Base-by-base conservation (phyloP, 1,284 basidiomycete genomes). In the Spongispora temasekensis region DNA sequence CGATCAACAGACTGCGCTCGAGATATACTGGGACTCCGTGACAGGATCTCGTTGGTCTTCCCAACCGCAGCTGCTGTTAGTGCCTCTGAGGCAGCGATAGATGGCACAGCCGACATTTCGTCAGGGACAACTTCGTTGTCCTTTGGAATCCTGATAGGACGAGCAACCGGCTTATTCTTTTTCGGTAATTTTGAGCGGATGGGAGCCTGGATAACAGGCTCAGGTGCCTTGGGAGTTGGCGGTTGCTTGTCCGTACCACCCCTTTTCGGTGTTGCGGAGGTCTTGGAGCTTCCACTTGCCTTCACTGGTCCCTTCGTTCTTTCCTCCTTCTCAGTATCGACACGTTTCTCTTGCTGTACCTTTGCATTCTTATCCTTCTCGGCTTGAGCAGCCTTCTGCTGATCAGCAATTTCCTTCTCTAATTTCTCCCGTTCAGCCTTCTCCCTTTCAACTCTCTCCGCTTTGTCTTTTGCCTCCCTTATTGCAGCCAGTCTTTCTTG, bases 141-240 rank as follows among this genome's bases (percentile, higher is more conserved):
- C 70, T 84, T 83, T 1, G 80, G 76, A 54, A 86, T 79, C 64
- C 78, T 85, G 67, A 86, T 81, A 4, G 83, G 81, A 68, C 87
- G 89, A 57, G 83, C 64, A 53, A 80, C 68, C 0, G 89, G 88
- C 68, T 87, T 91, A 67, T 80, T 90, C 75, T 92, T 92, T 80
- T 90, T 92, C 4, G 90, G 88, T 76, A 90, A 86, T 72, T 86
- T 91, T 25, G 90, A 91, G 37, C 91, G 77, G 40, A 92, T 82
- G 19, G 90, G 90, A 19, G 84, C 84, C 68, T 91, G 90, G 2
- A 79, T 67, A 9, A 72, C 68, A 34, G 77, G 75, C 46, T 82
- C 81, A 1, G 74, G 61, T 4, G 58, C 58, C 40, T 68, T 66
- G 27, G 68, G 61, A 60, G 64, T 50, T 4, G 68, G 30, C 1